Percentiles rank a stretch among this genome's conserved stretches.
phyloP scores from a whole-genome alignment of 768 basidiomycete genomes.

The Russula earlei region DNA sequence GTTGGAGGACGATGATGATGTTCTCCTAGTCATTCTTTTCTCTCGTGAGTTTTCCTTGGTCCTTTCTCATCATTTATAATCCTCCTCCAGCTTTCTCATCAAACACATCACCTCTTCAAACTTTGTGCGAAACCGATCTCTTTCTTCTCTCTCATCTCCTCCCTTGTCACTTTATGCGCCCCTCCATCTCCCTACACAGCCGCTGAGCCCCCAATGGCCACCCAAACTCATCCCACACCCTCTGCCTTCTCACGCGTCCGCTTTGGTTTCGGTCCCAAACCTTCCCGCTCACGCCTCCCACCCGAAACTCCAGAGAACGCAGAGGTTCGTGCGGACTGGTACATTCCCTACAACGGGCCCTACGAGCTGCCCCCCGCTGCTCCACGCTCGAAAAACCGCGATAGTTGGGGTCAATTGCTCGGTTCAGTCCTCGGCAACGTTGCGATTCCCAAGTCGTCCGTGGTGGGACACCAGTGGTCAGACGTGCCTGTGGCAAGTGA shows the following conservation, averaged over 20 bases:
- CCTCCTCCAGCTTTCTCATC: not conserved
- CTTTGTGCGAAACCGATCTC: slow-evolving; percentile 9
- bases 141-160: not conserved
- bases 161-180: slow-evolving; percentile 6
- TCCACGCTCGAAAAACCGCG: slow-evolving; percentile 20
- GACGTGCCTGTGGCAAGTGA: not conserved
- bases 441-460: not conserved
- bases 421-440: slow-evolving; percentile 23
- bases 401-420: slow-evolving; percentile 28
- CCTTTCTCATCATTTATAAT: not conserved
- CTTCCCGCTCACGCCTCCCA: slow-evolving; percentile 15
- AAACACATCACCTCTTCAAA: slow-evolving; percentile 6
- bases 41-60: too few species aligned
- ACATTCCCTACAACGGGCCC: slow-evolving; percentile 57
- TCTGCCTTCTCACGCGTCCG: slow-evolving; percentile 32
- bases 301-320: slow-evolving; percentile 20
- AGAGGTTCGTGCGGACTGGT: slow-evolving; percentile 44
- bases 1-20: too few species aligned
- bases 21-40: slow-evolving; percentile 1
- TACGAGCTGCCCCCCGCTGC: slow-evolving; percentile 32
- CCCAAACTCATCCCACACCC: slow-evolving; percentile 26
- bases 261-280: slow-evolving; percentile 26
- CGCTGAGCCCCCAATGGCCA: slow-evolving; percentile 27
- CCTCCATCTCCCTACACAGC: not conserved
- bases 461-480: not conserved